Conservation (phyloP, 2,329 filamentous ascomycete species). For the Bipolaris zeicola region DNA sequence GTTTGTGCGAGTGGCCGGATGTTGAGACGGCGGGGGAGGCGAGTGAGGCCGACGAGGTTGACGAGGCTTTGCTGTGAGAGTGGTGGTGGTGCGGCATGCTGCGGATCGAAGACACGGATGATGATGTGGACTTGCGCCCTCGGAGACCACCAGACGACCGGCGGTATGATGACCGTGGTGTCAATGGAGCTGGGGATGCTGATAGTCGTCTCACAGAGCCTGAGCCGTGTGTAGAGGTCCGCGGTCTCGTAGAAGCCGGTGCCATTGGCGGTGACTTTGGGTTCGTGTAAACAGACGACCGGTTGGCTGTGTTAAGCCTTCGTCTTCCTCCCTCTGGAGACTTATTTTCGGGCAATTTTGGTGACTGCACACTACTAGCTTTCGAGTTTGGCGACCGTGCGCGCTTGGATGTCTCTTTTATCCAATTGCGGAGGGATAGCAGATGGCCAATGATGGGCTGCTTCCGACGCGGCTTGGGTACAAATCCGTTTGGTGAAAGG, state of each 20-base stretch:
- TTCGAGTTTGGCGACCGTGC: constrained; percentile 45
- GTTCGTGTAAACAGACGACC: constrained; percentile 43
- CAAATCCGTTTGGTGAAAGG: constrained; percentile 61
- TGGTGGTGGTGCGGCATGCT: constrained; percentile 78
- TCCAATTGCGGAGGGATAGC: constrained; percentile 72
- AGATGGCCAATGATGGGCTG: constrained; percentile 70
- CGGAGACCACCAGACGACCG: constrained; percentile 82
- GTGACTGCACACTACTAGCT: constrained; percentile 42
- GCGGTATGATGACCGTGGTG: constrained; percentile 83
- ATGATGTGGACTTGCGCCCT: constrained; percentile 93
- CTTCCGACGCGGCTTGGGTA: constrained; percentile 62
- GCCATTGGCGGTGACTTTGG: constrained; percentile 47
- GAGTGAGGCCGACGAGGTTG: constrained; percentile 78
- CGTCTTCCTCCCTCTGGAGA: constrained; percentile 40
- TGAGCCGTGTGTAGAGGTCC: constrained; percentile 52
- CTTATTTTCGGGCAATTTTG: constrained; percentile 36
- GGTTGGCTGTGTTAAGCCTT: constrained; percentile 44
- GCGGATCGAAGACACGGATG: constrained; percentile 89
- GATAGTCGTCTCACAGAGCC: constrained; percentile 65
- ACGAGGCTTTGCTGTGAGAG: constrained; percentile 91
- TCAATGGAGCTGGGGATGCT: constrained; percentile 83
- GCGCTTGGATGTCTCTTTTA: constrained; percentile 63
- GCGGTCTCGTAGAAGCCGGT: constrained; percentile 47
- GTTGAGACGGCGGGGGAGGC: constrained; percentile 52
- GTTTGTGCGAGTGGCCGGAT: constrained; percentile 67